Evolutionary conservation across 1,284 basidiomycete genomes (phyloP).

Genomic region (Phaffia rhodozyma): DNA sequence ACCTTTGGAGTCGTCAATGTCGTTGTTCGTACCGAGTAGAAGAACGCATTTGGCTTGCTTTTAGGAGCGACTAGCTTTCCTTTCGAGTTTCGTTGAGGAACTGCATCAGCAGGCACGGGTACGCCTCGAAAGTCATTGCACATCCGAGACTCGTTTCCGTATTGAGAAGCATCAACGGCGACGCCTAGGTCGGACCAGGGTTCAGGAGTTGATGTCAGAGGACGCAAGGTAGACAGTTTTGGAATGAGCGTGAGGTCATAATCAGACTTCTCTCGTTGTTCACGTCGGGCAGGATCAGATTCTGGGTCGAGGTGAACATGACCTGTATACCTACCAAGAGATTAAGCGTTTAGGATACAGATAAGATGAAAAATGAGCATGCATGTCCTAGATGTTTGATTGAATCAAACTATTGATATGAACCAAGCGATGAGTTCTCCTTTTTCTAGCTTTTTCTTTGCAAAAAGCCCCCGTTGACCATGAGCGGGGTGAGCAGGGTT

Average conservation of each 20-base stretch:
- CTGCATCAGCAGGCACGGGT: neutral
- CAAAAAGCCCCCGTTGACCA: constrained; percentile 16
- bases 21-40: constrained; percentile 13
- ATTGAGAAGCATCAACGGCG: constrained; percentile 5
- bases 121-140: constrained; percentile 16
- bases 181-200: constrained; percentile 1
- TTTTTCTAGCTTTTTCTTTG: constrained; percentile 6
- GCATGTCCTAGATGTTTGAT: too few species aligned
- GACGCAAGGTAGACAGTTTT: neutral
- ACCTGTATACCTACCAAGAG: constrained; percentile 1
- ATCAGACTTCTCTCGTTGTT: constrained; percentile 2
- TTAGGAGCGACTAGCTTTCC: neutral
- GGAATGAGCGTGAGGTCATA: constrained; percentile 13
- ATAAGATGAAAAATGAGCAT: neutral
- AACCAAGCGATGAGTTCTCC: constrained; percentile 17
- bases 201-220: neutral
- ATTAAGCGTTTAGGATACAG: neutral
- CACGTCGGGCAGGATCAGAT: neutral
- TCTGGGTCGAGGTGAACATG: constrained; percentile 15
- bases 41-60: constrained; percentile 14
- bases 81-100: neutral
- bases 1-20: neutral
- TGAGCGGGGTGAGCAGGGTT: constrained; percentile 8
- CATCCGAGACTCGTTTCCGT: constrained; percentile 12
- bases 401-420: neutral